Conservation (phyloP, 352 stramenopile species). For the Stramenopiles sp. region DNA sequence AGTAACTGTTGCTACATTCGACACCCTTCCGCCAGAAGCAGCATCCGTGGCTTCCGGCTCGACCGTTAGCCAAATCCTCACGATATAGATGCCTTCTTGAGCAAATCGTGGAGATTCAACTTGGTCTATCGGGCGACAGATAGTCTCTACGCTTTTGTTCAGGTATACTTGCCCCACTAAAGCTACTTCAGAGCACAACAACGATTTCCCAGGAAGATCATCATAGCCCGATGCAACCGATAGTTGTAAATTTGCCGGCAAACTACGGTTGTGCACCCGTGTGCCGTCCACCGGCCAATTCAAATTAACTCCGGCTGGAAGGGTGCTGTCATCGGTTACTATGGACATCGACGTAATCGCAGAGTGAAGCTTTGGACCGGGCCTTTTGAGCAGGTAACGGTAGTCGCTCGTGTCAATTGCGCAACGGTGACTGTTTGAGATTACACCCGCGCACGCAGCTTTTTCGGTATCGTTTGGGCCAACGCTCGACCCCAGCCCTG, state of each 20-base stretch:
- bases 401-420: background rate
- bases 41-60: slow-evolving; percentile 1
- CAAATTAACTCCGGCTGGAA: background rate
- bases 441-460: background rate
- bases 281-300: background rate
- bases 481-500: too few relatives aligned
- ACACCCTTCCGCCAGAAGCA: background rate
- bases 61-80: background rate
- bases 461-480: background rate
- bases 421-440: background rate
- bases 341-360: background rate
- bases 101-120: background rate
- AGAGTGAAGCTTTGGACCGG: background rate
- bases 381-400: background rate
- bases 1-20: background rate
- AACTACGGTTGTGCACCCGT: background rate
- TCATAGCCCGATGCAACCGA: background rate
- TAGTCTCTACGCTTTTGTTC: background rate
- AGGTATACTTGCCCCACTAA: background rate
- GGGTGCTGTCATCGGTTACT: background rate
- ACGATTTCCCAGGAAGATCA: background rate
- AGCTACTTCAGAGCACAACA: background rate
- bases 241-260: background rate
- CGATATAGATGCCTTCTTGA: background rate
- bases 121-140: background rate